A percentile compares a stretch with the other conserved stretches of the same genome.
These are phyloP conservation scores for Stenogyne calaminthoides DNA, from an alignment of 305 asterid genomes.

Conservation along the genomic window DNA sequence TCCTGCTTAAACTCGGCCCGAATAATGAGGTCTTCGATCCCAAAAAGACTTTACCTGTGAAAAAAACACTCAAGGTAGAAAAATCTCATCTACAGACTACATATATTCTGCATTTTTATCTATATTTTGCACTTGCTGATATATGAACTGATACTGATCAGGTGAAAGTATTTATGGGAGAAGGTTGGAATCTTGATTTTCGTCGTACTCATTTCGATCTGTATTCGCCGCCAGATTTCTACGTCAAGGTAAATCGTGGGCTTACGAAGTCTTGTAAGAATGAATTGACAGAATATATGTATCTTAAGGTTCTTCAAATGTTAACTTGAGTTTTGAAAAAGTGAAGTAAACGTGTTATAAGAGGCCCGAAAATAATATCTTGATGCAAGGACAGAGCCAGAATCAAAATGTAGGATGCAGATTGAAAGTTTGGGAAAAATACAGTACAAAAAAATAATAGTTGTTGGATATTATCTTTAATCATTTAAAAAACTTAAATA, in stretches of 20 bases:
- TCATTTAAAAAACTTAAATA: no score
- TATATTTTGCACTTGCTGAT: not conserved
- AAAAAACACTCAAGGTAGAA: constrained; percentile 58
- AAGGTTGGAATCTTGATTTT: constrained; percentile 64
- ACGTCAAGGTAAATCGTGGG: constrained; percentile 50
- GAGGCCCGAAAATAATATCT: no score
- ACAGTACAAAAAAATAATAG: no score
- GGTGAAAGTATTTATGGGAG: constrained; percentile 68
- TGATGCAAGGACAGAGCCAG: no score
- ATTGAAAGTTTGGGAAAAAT: no score
- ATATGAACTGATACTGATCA: constrained; percentile 12
- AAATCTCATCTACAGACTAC: not conserved
- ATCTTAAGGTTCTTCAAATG: no score
- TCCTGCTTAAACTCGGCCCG: constrained; percentile 44
- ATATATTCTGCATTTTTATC: not conserved
- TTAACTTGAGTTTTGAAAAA: no score
- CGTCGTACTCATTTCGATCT: constrained; percentile 60
- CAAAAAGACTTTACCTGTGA: constrained; percentile 44
- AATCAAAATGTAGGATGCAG: no score
- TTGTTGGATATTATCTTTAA: no score
- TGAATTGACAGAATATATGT: not conserved
- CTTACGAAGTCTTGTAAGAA: not conserved
- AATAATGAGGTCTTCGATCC: constrained; percentile 61
- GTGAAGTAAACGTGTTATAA: no score
- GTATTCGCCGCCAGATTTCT: constrained; percentile 71